These are phyloP conservation scores for Plantago lanceolata DNA, from an alignment of 305 asterid genomes.

Conservation along the genomic window DNA sequence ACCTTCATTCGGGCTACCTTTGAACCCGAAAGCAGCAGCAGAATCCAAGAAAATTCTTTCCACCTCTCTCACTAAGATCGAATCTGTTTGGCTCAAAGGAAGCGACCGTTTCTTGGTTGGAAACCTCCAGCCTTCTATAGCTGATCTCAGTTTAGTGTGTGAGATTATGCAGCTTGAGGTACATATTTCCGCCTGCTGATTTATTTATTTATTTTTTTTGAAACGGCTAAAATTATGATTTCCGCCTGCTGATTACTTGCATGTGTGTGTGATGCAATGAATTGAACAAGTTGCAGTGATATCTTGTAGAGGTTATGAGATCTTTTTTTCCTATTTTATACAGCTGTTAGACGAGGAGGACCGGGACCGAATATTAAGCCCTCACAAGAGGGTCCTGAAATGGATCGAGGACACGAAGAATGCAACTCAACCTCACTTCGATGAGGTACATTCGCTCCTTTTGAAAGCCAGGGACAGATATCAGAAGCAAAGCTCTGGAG, in stretches of 20 bases:
- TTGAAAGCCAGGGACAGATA: constrained; percentile 39
- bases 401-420: constrained; percentile 58
- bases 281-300: background rate
- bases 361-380: constrained; percentile 46
- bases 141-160: constrained; percentile 83
- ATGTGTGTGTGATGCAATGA: background rate
- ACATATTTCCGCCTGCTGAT: constrained; percentile 10
- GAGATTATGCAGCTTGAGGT: constrained; percentile 90
- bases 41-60: constrained; percentile 58
- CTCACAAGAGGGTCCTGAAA: constrained; percentile 47
- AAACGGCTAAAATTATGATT: too few relatives aligned
- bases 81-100: constrained; percentile 76
- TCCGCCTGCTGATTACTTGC: constrained; percentile 1
- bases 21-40: constrained; percentile 62
- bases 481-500: constrained; percentile 35
- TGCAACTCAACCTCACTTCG: constrained; percentile 53
- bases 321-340: background rate
- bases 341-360: constrained; percentile 58
- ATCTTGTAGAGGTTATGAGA: background rate
- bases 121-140: constrained; percentile 73
- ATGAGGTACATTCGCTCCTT: constrained; percentile 49
- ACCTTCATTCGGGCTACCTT: constrained; percentile 59
- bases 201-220: too few relatives aligned
- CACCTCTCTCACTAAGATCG: constrained; percentile 53
- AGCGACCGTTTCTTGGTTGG: constrained; percentile 69